Percentiles rank a stretch among this genome's conserved stretches.
These are phyloP conservation scores for Cytospora chrysosperma DNA, from an alignment of 2,329 filamentous ascomycete species.

Conservation along the genomic window DNA sequence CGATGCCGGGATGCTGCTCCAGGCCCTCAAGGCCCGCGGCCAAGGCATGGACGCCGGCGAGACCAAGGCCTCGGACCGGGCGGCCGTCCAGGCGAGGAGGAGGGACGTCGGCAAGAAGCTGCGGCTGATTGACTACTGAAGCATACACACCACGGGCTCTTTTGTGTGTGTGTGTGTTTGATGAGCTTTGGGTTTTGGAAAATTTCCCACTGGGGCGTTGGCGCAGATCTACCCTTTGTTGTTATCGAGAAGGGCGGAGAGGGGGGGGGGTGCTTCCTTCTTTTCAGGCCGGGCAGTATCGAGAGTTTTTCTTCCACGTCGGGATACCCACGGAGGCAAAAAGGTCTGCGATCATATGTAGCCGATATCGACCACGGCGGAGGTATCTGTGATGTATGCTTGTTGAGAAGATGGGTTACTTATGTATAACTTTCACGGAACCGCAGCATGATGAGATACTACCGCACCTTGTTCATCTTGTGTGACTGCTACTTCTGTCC, in stretches of 20 bases:
- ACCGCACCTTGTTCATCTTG: too few relatives aligned
- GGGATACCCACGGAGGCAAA: too few relatives aligned
- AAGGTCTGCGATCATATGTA: too few relatives aligned
- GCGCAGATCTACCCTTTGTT: too few relatives aligned
- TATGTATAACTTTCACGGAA: background rate
- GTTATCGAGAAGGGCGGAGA: too few relatives aligned
- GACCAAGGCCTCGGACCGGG: constrained; percentile 56
- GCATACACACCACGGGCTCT: background rate
- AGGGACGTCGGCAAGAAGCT: constrained; percentile 75
- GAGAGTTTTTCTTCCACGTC: too few relatives aligned
- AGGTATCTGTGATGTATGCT: background rate
- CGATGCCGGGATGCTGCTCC: constrained; percentile 90
- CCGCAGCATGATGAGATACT: background rate
- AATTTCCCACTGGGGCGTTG: too few relatives aligned
- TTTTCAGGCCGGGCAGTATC: too few relatives aligned
- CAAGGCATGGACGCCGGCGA: constrained; percentile 52
- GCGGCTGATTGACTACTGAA: constrained; percentile 65
- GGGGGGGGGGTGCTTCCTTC: too few relatives aligned
- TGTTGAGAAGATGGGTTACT: background rate
- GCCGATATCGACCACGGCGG: background rate
- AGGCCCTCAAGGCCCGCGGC: constrained; percentile 75
- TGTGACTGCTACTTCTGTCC: background rate
- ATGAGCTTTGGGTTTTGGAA: background rate
- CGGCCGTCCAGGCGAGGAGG: constrained; percentile 56
- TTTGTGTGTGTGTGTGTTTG: background rate